Evolutionary conservation across 345 rosid genomes (phyloP).

Genomic region (Alliaria petiolata): DNA sequence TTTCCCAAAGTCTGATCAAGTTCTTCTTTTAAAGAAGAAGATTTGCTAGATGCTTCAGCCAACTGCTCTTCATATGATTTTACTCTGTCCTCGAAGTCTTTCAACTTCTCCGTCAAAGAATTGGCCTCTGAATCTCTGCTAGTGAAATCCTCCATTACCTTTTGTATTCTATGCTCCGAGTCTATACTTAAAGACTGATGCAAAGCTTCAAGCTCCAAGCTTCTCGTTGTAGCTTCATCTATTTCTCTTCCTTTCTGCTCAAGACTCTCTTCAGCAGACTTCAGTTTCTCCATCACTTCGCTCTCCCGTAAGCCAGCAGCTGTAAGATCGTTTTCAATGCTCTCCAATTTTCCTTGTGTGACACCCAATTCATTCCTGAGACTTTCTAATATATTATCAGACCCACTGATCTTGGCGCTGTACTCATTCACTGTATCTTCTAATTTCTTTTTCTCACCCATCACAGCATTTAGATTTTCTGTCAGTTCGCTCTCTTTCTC

Average conservation of each 20-base stretch:
- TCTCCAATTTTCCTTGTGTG: slow-evolving; percentile 60
- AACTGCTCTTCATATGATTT: slow-evolving; percentile 59
- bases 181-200: slow-evolving; percentile 59
- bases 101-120: slow-evolving; percentile 59
- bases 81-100: slow-evolving; percentile 54
- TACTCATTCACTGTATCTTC: slow-evolving; percentile 54
- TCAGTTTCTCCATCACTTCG: slow-evolving; percentile 67
- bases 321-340: slow-evolving; percentile 60
- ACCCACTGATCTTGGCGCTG: slow-evolving; percentile 54
- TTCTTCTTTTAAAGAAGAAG: slow-evolving; percentile 63
- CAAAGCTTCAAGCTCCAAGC: slow-evolving; percentile 59
- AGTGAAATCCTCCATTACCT: slow-evolving; percentile 51
- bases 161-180: slow-evolving; percentile 60
- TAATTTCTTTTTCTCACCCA: slow-evolving; percentile 63
- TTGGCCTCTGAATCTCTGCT: slow-evolving; percentile 73
- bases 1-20: slow-evolving; percentile 51
- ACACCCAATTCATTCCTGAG: slow-evolving; percentile 62
- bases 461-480: slow-evolving; percentile 46
- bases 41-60: slow-evolving; percentile 49
- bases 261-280: slow-evolving; percentile 67
- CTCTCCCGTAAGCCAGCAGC: slow-evolving; percentile 62
- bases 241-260: slow-evolving; percentile 50
- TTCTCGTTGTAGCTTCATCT: slow-evolving; percentile 52
- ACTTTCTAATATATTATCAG: slow-evolving; percentile 62
- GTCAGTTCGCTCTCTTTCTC: slow-evolving; percentile 63